Percentiles rank a stretch among this genome's conserved stretches.
Conservation (phyloP, 2,329 filamentous ascomycete genomes). For the Sporothrix brasiliensis region DNA sequence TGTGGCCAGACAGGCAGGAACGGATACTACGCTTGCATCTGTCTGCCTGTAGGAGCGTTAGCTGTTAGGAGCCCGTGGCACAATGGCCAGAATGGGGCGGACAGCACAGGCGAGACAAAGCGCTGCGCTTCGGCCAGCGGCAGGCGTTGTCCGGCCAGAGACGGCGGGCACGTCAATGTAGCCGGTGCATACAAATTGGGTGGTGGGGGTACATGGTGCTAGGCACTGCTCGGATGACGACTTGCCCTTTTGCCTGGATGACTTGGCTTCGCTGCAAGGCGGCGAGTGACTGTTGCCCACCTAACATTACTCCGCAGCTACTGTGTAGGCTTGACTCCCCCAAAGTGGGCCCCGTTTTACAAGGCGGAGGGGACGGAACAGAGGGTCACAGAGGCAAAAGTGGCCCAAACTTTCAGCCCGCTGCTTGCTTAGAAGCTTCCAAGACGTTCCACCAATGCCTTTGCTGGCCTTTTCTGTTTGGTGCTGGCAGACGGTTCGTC, state of each 20-base stretch:
- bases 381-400: not conserved
- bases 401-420: constrained; percentile 4
- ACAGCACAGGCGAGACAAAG: constrained; percentile 13
- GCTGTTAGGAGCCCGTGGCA: not conserved
- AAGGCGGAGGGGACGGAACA: constrained; percentile 2
- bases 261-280: not conserved
- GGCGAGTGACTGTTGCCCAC: constrained; percentile 9
- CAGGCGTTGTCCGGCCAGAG: constrained; percentile 29
- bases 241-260: constrained; percentile 31
- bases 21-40: constrained; percentile 12
- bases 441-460: constrained; percentile 36
- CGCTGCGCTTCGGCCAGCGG: constrained; percentile 29
- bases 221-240: constrained; percentile 44
- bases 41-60: not conserved
- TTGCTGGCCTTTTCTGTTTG: constrained; percentile 11
- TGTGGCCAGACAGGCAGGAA: constrained; percentile 28
- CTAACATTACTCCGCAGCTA: too few relatives aligned
- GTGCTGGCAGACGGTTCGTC: not conserved
- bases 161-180: constrained; percentile 27
- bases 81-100: constrained; percentile 13
- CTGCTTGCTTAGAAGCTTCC: constrained; percentile 35
- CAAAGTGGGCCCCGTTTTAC: constrained; percentile 32
- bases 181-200: not conserved
- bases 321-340: constrained; percentile 27
- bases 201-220: constrained; percentile 31